These are phyloP conservation scores for Pseudogymnoascus sp. DNA, from an alignment of 2,329 filamentous ascomycete genomes.

Conservation along the genomic window DNA sequence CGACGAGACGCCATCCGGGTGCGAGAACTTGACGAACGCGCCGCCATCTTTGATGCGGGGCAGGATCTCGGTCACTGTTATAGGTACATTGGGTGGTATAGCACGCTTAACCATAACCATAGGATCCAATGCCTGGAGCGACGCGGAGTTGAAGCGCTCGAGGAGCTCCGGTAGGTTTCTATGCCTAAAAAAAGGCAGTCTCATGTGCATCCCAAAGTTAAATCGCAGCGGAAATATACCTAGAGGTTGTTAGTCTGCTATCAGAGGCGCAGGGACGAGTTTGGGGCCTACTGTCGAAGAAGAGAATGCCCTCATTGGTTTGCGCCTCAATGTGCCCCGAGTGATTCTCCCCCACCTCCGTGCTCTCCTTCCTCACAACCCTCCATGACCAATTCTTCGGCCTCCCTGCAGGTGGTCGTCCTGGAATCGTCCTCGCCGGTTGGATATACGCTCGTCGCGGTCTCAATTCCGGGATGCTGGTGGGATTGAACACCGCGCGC, in stretches of 20 bases:
- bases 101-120: constrained; percentile 49
- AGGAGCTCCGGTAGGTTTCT: constrained; percentile 41
- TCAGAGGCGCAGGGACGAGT: background rate
- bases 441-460: constrained; percentile 21
- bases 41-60: constrained; percentile 87
- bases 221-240: constrained; percentile 70
- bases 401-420: constrained; percentile 18
- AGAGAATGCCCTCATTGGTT: constrained; percentile 75
- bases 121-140: constrained; percentile 48
- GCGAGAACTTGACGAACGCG: constrained; percentile 80
- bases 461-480: constrained; percentile 30
- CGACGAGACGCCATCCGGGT: constrained; percentile 35
- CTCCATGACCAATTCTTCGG: constrained; percentile 17
- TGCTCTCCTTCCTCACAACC: constrained; percentile 36
- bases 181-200: constrained; percentile 16
- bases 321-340: constrained; percentile 74
- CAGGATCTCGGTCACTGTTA: constrained; percentile 73
- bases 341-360: constrained; percentile 51
- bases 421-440: constrained; percentile 14
- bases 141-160: constrained; percentile 43
- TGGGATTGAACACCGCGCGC: constrained; percentile 29
- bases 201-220: background rate
- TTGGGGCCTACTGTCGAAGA: constrained; percentile 68
- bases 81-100: constrained; percentile 52
- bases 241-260: constrained; percentile 48